These are phyloP conservation scores for Neurospora sp. DNA, from an alignment of 2,329 filamentous ascomycete genomes.

Conservation along the genomic window DNA sequence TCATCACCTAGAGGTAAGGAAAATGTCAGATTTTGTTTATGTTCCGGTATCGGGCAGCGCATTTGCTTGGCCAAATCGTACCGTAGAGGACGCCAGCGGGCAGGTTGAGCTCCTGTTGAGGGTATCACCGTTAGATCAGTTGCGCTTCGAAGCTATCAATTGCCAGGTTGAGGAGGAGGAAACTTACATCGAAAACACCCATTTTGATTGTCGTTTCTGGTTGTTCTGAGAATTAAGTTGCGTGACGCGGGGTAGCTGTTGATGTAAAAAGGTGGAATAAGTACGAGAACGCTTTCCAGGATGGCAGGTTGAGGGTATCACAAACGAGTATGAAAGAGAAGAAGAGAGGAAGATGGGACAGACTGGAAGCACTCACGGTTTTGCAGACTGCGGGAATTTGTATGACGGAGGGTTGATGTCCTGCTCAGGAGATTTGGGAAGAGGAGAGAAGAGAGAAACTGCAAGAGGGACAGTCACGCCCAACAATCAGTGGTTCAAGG, in stretches of 20 bases:
- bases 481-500: background rate
- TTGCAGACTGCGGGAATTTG: background rate
- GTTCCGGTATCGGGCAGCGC: constrained; percentile 2
- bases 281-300: background rate
- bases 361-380: background rate
- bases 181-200: constrained; percentile 13
- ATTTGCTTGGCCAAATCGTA: background rate
- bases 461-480: background rate
- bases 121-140: background rate
- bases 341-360: background rate
- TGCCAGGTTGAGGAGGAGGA: background rate
- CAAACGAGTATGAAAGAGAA: background rate
- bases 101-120: constrained; percentile 5
- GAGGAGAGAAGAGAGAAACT: background rate
- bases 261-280: background rate
- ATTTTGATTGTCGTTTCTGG: constrained; percentile 5
- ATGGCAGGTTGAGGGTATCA: background rate
- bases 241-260: background rate
- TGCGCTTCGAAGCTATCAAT: background rate
- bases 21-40: background rate
- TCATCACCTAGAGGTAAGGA: constrained; percentile 11
- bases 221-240: background rate
- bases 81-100: constrained; percentile 5
- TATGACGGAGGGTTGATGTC: background rate
- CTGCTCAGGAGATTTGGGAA: background rate